Evolutionary conservation across 192 early-diverging fungal species (phyloP), one percentile per base, ranked within the genome.

Genomic region (Backusella sp.): DNA sequence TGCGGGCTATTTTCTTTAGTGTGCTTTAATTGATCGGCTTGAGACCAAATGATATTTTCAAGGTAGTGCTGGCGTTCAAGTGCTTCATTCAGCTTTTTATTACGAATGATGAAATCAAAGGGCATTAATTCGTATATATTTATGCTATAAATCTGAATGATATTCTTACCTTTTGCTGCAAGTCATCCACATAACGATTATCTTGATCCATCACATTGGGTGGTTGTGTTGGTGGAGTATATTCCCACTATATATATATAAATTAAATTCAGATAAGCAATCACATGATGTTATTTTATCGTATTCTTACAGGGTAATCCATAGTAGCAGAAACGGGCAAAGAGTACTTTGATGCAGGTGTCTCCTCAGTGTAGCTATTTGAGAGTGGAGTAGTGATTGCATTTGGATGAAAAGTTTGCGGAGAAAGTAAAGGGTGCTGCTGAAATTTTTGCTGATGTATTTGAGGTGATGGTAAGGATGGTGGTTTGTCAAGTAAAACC

Each of bases 401-500:
- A 52, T 73, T 73, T 26, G 71, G 52, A 56, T 30, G 52, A 9
- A 37, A 30, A 15, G 34, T 49, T 30, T 73, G 71, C 4, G 71
- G 52, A 59, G 71, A 71, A 17, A 42, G 41, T n/a, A 42, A 71
- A 49, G 70, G 70, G 34, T 73, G 71, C 19, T 56, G 35, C 8
- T 34, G 14, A 15, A 21, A 5, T 9, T 56, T 46, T 62, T 62
- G 56, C 5, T 71, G 70, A 34, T 71, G 49, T 21, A 28, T 62
- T 28, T 26, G 9, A 12, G 23, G 56, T 28, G 21, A 9, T 9
- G n/a, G 46, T 49, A 49, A 49, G 17, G 46, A 49, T 17, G 23
- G 19, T n/a, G 77, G 72, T 62, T 78, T 67, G 28, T 78, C 77
- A n/a, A 78, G 37, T 41, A 78, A 67, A 37, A 78, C 67, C n/a